Base-by-base conservation (phyloP, 2,329 filamentous ascomycete genomes). In the Pestalotiopsis sp. region DNA sequence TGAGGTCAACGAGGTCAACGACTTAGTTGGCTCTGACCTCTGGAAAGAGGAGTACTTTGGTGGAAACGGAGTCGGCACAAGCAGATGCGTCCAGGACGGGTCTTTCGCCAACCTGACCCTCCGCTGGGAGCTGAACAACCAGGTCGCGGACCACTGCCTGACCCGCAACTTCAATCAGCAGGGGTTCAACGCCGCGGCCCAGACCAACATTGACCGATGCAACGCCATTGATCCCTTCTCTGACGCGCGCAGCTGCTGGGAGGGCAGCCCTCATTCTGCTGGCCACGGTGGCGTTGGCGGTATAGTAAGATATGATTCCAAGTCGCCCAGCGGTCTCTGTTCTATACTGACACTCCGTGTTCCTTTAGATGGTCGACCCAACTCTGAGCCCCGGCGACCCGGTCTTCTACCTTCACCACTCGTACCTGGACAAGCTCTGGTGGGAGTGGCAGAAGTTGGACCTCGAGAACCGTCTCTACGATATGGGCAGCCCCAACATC, bases 401-500 rank as follows among this genome's bases (percentile, higher is more conserved):
- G 25, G 49, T 79, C 0, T 78, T 78, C 64, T 78, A 72, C 70
- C 65, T 79, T 0, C 76, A 78, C 14, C 77, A 78, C 2, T 70
- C 72, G 56, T 76, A 78, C 12, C 70, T 78, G 2, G 77, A 79
- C 67, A 71, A 73, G 2, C 68, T 70, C 13, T 78, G 75, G 74
- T 65, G 60, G 60, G 27, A 61, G 25, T 67, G 66, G 68, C 68
- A 69, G 38, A 52, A 59, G 7, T 3, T 20, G 13, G 65, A 67
- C 31, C 52, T 56, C 12, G 17, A 39, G 13, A 31, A 31, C 5
- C 65, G 65, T 12, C 39, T 67, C 3, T 31, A 25, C 2, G 60
- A 67, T 23, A 65, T 68, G 56, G 52, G 20, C 25, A 61, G 66
- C 31, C 3, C n/a, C 20, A 63, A 41, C 14, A 17, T 23, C 27